phyloP scores from a whole-genome alignment of 2,329 filamentous ascomycete species.

The Pezizomycotina sp. region DNA sequence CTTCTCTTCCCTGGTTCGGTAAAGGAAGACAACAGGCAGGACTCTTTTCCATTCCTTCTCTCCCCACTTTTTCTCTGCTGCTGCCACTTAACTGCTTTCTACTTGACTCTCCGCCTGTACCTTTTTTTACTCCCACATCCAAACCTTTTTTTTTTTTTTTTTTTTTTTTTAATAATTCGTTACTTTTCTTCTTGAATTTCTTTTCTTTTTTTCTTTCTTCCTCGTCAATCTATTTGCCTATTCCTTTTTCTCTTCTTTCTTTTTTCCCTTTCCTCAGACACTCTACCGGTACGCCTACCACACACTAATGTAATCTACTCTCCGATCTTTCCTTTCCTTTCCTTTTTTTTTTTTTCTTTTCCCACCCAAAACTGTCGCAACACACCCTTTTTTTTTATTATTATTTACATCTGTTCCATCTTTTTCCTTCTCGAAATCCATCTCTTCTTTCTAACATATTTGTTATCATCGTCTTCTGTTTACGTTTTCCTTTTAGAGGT shows the following conservation, averaged over 20 bases:
- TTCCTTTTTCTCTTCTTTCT: slow-evolving; percentile 11
- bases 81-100: slow-evolving; percentile 16
- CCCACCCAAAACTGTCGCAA: slow-evolving; percentile 10
- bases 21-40: no score
- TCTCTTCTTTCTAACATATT: neutral
- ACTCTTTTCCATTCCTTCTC: no score
- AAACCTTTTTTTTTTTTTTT: slow-evolving; percentile 13
- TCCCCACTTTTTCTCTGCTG: no score
- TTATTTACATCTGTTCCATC: neutral
- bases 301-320: slow-evolving; percentile 10
- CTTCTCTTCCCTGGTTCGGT: no score
- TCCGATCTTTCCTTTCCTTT: slow-evolving; percentile 22
- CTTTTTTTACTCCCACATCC: slow-evolving; percentile 9
- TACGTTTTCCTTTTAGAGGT: neutral
- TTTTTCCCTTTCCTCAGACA: slow-evolving; percentile 13
- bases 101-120: no score
- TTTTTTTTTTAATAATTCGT: slow-evolving; percentile 6
- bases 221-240: slow-evolving; percentile 8
- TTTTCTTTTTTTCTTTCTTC: slow-evolving; percentile 8
- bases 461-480: neutral
- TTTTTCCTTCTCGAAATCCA: neutral
- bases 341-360: slow-evolving; percentile 16
- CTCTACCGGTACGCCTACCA: slow-evolving; percentile 10
- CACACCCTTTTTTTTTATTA: slow-evolving; percentile 8
- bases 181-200: slow-evolving; percentile 11